Percentiles rank a stretch among this genome's conserved stretches.
Conservation (phyloP, 192 early-diverging fungal genomes). For the Backusella circina region DNA sequence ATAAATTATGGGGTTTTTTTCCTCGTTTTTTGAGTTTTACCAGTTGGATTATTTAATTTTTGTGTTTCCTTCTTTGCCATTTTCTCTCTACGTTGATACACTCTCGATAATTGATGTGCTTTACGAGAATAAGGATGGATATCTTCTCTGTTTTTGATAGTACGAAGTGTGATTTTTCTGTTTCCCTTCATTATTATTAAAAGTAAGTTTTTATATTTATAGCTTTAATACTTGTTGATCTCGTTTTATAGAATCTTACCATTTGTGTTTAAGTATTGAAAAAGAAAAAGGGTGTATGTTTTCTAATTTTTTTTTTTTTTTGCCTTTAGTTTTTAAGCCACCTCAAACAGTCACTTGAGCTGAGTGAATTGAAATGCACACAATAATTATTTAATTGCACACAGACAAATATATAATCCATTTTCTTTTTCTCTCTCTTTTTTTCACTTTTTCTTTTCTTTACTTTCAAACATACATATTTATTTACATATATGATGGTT, state of each 20-base stretch:
- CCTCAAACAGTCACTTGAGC: neutral
- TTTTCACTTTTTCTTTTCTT: neutral
- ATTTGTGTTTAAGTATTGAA: neutral
- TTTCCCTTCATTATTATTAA: constrained; percentile 19
- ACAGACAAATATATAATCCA: neutral
- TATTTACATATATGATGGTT: neutral
- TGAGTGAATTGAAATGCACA: constrained; percentile 1
- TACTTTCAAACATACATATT: neutral
- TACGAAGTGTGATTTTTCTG: constrained; percentile 51
- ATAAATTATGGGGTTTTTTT: constrained; percentile 12
- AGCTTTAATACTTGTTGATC: neutral
- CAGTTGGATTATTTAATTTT: constrained; percentile 22
- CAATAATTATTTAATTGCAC: neutral
- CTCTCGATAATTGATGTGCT: constrained; percentile 47
- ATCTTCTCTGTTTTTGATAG: constrained; percentile 54
- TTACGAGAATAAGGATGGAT: constrained; percentile 57
- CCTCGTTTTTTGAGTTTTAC: constrained; percentile 9
- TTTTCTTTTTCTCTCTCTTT: constrained; percentile 1
- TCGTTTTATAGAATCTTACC: neutral
- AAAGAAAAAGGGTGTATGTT: neutral
- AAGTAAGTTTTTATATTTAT: neutral
- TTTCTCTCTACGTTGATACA: constrained; percentile 46
- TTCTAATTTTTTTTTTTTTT: neutral
- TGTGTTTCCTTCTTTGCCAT: constrained; percentile 38
- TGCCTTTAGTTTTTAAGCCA: neutral